Base-by-base conservation (phyloP, 306 rosid genomes). In the Vigna reflexopilosa region DNA sequence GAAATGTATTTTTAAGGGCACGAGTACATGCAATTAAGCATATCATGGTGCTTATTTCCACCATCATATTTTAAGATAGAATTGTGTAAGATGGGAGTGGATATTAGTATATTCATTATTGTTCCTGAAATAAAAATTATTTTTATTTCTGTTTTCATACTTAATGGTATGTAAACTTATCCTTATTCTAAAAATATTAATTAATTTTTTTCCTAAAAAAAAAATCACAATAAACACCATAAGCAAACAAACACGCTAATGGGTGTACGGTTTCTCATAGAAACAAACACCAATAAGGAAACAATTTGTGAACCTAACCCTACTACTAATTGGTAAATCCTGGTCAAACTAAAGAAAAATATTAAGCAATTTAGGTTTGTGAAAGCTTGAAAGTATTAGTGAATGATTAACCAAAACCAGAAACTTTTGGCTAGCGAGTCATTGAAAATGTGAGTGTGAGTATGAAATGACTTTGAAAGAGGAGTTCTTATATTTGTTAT, bases 361-460 rank as follows among this genome's bases (percentile, higher is more conserved):
- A 61, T 61, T 32, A 10, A 61, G 69, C n/a, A 32, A 62, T 15
- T 32, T 16, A 32, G 19, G 24, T 62, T 34, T 63, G 13, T n/a
- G 0, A 7, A 32, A 34, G 48, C 24, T 15, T 32, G 7, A 63
- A 32, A 61, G n/a, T 4, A 9, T 42, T 9, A 42, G n/a, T 40
- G n/a, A 42, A 66, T 40, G 30, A 19, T 42, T 65, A 38, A 36
- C 50, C 70, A n/a, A 26, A 26, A 66, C 2, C 32, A 40, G 2
- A n/a, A 42, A 42, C 13, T 42, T 66, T 44, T 68, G 40, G 57
- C 15, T 11, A 40, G 8, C 15, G 14, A 68, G 15, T 68, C 17
- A 71, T 52, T 19, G 19, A 71, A 71, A 71, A 8, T 32, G 67
- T 77, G 67, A 36, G 50, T 34, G 61, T 62, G 45, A 44, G 64